Base-by-base conservation (phyloP, 371 early-diverging fungal genomes). In the Mortierella sp. region DNA sequence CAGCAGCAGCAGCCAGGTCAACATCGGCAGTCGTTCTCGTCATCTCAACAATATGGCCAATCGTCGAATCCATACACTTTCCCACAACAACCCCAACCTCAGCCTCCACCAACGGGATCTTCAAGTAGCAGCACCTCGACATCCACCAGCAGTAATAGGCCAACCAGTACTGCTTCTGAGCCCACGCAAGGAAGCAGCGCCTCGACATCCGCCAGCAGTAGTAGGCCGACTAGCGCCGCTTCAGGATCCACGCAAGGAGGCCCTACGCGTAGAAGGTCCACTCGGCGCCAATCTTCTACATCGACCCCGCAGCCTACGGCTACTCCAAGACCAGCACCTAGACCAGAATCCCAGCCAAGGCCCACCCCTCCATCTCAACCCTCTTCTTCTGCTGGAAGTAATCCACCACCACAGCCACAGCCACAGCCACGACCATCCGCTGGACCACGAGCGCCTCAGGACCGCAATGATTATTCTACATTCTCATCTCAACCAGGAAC, bases 361-460 rank as follows among this genome's bases (percentile, higher is more conserved):
- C 21, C 58, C 16, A 41, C 21, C 4, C 50, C 52, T 2, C 61
- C 55, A 55, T n/a, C 55, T 16, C 46, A 58, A 48, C 7, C 47
- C 2, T 45, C 48, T 23, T n/a, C n/a, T 28, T 4, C 38, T 45
- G n/a, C 31, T 0, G 21, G 27, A 13, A 45, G 46, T n/a, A n/a
- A 34, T 34, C 34, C 4, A 34, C 34, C 34, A 4, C 34, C 34
- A 34, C 18, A 26, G 13, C 4, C 30, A 1, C 47, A 45, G n/a
- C 18, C 42, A 41, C 27, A 8, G 4, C 13, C 50, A 50, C 18
- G 38, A 23, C 30, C 18, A 50, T 28, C 28, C 6, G 16, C 23
- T 18, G 45, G 50, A 10, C 38, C 54, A 14, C 28, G 71, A 6
- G 48, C 67, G 14, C 62, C 72, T 26, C 62, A 72, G 8, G 66